These are phyloP conservation scores for Vicia villosa DNA, from an alignment of 306 rosid genomes.

Conservation along the genomic window DNA sequence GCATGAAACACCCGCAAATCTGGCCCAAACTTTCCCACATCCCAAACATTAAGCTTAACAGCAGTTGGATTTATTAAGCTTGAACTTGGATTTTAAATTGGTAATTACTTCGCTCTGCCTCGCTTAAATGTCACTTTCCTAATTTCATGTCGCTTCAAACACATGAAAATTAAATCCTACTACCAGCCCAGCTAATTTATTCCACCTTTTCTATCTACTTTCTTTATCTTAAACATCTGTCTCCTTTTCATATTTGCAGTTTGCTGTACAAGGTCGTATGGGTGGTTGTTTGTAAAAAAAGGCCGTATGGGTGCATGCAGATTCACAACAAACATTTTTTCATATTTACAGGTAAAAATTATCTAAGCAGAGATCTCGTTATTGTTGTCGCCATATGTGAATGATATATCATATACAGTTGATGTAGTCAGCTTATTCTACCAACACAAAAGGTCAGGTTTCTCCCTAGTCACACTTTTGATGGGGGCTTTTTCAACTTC, in stretches of 20 bases:
- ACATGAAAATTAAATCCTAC: not conserved
- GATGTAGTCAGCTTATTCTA: too few species aligned
- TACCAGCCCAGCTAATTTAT: not conserved
- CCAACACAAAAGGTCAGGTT: too few species aligned
- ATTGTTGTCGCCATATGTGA: too few species aligned
- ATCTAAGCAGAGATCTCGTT: too few species aligned
- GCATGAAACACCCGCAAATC: not conserved
- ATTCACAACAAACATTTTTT: too few species aligned
- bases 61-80: not conserved
- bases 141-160: too few species aligned
- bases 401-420: too few species aligned
- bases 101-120: not conserved
- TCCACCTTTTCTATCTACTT: not conserved
- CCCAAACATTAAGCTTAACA: not conserved
- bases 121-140: not conserved
- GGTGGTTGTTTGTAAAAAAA: not conserved
- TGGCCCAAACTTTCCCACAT: slow-evolving; percentile 17
- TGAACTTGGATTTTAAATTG: not conserved
- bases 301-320: too few species aligned
- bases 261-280: not conserved
- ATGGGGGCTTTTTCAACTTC: too few species aligned
- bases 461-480: too few species aligned
- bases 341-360: too few species aligned
- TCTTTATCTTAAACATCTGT: not conserved
- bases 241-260: not conserved